Evolutionary conservation across 495 filamentous ascomycete genomes (phyloP).

Genomic region (Monascus purpureus): DNA sequence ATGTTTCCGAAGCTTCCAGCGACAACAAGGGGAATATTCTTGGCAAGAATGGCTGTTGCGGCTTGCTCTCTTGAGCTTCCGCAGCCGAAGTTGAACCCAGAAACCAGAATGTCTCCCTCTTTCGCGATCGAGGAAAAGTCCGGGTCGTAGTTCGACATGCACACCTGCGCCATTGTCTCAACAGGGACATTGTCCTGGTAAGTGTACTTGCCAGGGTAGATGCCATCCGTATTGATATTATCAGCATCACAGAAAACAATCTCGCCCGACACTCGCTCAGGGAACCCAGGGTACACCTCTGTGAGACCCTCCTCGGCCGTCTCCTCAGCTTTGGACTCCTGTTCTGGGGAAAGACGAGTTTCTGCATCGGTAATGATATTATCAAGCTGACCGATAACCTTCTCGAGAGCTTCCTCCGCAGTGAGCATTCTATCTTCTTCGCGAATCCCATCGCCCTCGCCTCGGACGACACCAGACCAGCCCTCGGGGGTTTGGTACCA

Average conservation of each 20-base stretch:
- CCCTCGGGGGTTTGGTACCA: slow-evolving; percentile 60
- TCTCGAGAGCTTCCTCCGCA: slow-evolving; percentile 54
- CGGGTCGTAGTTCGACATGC: slow-evolving; percentile 86
- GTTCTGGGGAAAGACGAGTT: slow-evolving; percentile 18
- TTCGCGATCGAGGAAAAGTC: slow-evolving; percentile 46
- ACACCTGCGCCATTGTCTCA: slow-evolving; percentile 73
- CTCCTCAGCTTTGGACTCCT: slow-evolving; percentile 7
- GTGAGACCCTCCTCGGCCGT: slow-evolving; percentile 17
- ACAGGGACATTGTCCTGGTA: slow-evolving; percentile 73
- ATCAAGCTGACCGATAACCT: slow-evolving; percentile 52
- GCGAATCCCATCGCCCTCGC: slow-evolving; percentile 53
- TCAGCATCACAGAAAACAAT: slow-evolving; percentile 41
- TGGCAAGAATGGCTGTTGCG: slow-evolving; percentile 77
- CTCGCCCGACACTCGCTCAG: slow-evolving; percentile 35
- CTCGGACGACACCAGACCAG: slow-evolving; percentile 50
- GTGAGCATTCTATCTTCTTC: slow-evolving; percentile 47
- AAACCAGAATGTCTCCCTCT: slow-evolving; percentile 64
- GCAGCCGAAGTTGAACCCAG: slow-evolving; percentile 86
- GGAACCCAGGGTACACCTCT: slow-evolving; percentile 38
- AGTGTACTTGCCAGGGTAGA: slow-evolving; percentile 84
- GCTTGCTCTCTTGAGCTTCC: slow-evolving; percentile 76
- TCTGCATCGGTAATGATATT: slow-evolving; percentile 41
- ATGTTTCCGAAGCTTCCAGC: slow-evolving; percentile 83
- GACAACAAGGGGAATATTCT: slow-evolving; percentile 71
- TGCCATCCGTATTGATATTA: slow-evolving; percentile 43